Conservation (phyloP, 2,329 filamentous ascomycete species). For the Fusarium irregulare region DNA sequence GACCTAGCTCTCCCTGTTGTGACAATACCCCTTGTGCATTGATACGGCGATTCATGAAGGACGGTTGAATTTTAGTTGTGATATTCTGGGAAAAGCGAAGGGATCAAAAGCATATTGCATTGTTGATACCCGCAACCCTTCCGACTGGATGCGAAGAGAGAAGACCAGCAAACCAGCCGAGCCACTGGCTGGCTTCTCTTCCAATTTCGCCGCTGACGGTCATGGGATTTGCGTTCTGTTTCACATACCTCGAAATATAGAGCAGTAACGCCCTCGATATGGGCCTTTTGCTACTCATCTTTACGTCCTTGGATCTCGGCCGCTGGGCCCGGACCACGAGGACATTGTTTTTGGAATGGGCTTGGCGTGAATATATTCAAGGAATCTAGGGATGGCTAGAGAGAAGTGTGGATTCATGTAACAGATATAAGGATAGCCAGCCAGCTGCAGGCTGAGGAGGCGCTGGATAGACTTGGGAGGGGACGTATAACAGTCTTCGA, state of each 20-base stretch:
- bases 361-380: conserved; percentile 14
- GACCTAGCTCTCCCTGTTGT: conserved; percentile 34
- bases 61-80: conserved; percentile 45
- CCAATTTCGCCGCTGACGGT: conserved; percentile 34
- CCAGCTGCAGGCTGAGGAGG: conserved; percentile 11
- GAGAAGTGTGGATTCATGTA: conserved; percentile 11
- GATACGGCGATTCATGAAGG: conserved; percentile 46
- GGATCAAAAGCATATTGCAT: conserved; percentile 50
- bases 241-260: conserved; percentile 40
- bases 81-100: conserved; percentile 48
- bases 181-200: conserved; percentile 27
- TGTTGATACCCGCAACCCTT: conserved; percentile 49
- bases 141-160: conserved; percentile 36
- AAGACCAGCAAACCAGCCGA: conserved; percentile 22
- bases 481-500: conserved; percentile 25
- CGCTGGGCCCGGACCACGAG: conserved; percentile 11
- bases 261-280: conserved; percentile 25
- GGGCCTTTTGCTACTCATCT: conserved; percentile 26
- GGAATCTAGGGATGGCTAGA: conserved; percentile 2
- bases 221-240: conserved; percentile 46
- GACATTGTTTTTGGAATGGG: conserved; percentile 14
- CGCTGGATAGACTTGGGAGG: conserved; percentile 31
- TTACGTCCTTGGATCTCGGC: conserved; percentile 14
- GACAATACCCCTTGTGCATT: conserved; percentile 47
- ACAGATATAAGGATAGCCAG: conserved; percentile 18